Evolutionary conservation across 192 early-diverging fungal species (phyloP), one percentile per base, ranked within the genome.

Genomic region (Entomortierella lignicola): DNA sequence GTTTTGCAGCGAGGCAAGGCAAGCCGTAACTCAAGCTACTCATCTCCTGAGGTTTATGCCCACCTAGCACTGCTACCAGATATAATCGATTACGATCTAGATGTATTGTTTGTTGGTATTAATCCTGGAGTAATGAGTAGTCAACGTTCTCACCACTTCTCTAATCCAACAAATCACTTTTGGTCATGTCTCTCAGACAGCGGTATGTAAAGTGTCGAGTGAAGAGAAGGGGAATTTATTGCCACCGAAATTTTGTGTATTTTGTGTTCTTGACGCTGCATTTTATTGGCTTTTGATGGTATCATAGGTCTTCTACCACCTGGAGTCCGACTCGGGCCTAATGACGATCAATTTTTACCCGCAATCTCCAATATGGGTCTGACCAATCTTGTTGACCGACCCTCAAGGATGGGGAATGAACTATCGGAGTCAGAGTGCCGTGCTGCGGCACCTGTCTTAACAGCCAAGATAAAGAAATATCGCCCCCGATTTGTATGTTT

Each of bases 61-160:
- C 75, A 79, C 26, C 43, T 79, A 20, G n/a, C 61, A 18, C 18
- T 41, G 2, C 53, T 87, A 1, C 56, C 82, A 27, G 88, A 89
- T 60, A 71, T 82, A 13, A 59, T 89, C 17, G 85, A 72, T 34
- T 69, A 86, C 60, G 82, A 87, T 55, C 64, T 89, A 18, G 77
- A 80, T 20, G 85, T 93, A 1, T 60, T 93, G n/a, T 93, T 92
- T 69, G 85, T 92, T 12, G 92, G 92, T 0, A 91, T 93, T 69
- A 93, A 93, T 68, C 91, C 90, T 11, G 92, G 92, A 18, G 68
- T 89, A 13, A 68, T 80, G 8, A 91, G 89, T 60, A 85, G 89
- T 21, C 62, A 77, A 21, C 77, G 73, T 51, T 85, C 87, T 12
- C 88, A 89, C 53, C 92, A 93, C 63, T 93, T 91, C 84, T 86